Conservation (phyloP, 768 basidiomycete species). For the Crepidotus variabilis region DNA sequence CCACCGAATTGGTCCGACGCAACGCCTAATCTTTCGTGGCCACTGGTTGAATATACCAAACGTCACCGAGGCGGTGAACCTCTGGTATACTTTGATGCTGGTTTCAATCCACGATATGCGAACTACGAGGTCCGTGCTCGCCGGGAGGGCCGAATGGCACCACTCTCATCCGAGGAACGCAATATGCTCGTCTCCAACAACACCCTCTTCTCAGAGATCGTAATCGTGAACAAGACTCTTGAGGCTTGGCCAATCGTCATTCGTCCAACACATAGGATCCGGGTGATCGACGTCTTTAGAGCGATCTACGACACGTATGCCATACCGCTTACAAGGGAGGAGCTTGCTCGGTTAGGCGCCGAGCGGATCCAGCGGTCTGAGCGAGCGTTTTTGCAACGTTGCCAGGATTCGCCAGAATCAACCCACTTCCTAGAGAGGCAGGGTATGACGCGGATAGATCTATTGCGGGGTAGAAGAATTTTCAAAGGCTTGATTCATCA, state of each 20-base stretch:
- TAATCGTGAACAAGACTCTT: conserved; percentile 39
- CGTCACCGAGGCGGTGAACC: conserved; percentile 27
- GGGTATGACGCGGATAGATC: conserved; percentile 56
- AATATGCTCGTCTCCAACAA: conserved; percentile 41
- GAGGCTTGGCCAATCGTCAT: conserved; percentile 38
- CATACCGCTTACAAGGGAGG: conserved; percentile 39
- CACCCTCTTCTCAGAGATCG: conserved; percentile 43
- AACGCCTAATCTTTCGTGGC: conserved; percentile 31
- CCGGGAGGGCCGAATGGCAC: conserved; percentile 6
- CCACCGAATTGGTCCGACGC: conserved; percentile 1
- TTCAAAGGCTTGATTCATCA: conserved; percentile 46
- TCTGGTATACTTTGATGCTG: conserved; percentile 46
- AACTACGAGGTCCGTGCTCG: conserved; percentile 7
- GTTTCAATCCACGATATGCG: conserved; percentile 34
- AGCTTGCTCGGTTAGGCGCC: conserved; percentile 25
- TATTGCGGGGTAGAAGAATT: conserved; percentile 46
- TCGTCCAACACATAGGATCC: conserved; percentile 35
- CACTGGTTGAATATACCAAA: conserved; percentile 36
- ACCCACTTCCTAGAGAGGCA: conserved; percentile 36
- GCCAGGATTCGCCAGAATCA: conserved; percentile 37
- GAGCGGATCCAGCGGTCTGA: conserved; percentile 33
- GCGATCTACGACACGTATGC: conserved; percentile 51
- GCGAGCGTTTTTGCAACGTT: conserved; percentile 42
- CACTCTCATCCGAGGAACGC: conserved; percentile 34
- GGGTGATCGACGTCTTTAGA: conserved; percentile 56